Percentiles rank a stretch among this genome's conserved stretches.
These are phyloP conservation scores for Leucocoprinus gongylophorus DNA, from an alignment of 1,284 basidiomycete species.

Conservation along the genomic window DNA sequence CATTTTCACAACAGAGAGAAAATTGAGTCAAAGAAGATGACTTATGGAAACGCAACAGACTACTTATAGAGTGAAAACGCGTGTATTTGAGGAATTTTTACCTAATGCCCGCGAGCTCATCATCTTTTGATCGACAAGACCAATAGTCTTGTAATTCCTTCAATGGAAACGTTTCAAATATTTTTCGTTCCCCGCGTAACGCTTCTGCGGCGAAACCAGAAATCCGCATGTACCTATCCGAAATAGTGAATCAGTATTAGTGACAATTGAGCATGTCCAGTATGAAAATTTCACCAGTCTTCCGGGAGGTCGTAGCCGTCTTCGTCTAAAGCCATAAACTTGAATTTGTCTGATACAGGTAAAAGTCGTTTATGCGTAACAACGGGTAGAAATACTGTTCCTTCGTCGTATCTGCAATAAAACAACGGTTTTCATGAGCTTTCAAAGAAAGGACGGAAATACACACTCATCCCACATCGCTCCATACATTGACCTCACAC, in stretches of 20 bases:
- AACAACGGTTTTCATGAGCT: background rate
- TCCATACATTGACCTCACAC: slow-evolving; percentile 62
- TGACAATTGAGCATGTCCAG: background rate
- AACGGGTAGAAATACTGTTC: slow-evolving; percentile 67
- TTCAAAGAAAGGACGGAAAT: background rate
- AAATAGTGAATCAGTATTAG: slow-evolving; percentile 4
- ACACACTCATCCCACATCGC: slow-evolving; percentile 83
- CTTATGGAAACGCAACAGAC: too few relatives aligned
- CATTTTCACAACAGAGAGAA: too few relatives aligned
- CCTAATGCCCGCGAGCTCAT: slow-evolving; percentile 25
- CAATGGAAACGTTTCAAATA: slow-evolving; percentile 58
- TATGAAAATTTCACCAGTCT: slow-evolving; percentile 49
- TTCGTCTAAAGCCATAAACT: slow-evolving; percentile 62
- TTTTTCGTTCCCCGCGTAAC: slow-evolving; percentile 51
- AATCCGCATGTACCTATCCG: slow-evolving; percentile 68
- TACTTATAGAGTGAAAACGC: too few relatives aligned
- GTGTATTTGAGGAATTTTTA: too few relatives aligned
- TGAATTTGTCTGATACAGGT: slow-evolving; percentile 48
- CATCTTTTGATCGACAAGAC: slow-evolving; percentile 53
- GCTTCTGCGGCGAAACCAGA: slow-evolving; percentile 64
- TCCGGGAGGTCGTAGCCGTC: slow-evolving; percentile 66
- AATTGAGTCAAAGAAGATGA: too few relatives aligned
- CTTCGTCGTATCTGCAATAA: slow-evolving; percentile 64
- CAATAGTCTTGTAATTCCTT: slow-evolving; percentile 73
- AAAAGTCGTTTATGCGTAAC: slow-evolving; percentile 50